Evolutionary conservation across 176 grass and related monocot species (phyloP).

Genomic region (Triticum turgidum): DNA sequence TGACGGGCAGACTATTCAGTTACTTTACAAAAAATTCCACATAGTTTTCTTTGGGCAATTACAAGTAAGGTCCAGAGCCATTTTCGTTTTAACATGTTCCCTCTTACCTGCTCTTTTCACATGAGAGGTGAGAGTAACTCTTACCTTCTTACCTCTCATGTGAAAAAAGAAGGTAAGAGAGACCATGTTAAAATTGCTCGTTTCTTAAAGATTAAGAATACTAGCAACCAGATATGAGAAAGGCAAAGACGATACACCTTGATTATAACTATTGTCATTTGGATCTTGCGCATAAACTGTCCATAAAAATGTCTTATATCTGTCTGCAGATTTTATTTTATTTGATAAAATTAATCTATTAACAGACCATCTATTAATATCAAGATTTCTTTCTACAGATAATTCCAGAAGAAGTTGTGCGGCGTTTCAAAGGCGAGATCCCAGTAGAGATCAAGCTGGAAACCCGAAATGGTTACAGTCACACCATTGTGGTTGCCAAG

Average conservation of each 20-base stretch:
- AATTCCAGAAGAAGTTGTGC: not conserved
- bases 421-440: not conserved
- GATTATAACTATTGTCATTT: not conserved
- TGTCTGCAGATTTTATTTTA: too few relatives aligned
- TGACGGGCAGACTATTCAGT: not conserved
- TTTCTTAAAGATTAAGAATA: not conserved
- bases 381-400: not conserved
- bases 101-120: too few relatives aligned
- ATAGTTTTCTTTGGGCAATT: not conserved
- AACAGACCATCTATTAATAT: not conserved
- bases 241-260: not conserved
- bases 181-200: too few relatives aligned
- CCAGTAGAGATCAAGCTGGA: not conserved
- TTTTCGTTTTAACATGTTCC: not conserved
- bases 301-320: not conserved
- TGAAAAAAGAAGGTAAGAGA: too few relatives aligned
- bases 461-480: not conserved
- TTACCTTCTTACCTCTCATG: too few relatives aligned
- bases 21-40: not conserved
- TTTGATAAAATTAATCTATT: too few relatives aligned
- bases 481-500: slow-evolving; percentile 3
- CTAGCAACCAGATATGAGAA: not conserved
- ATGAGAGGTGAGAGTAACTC: too few relatives aligned
- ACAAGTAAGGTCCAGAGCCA: not conserved
- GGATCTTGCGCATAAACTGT: not conserved